Conservation (phyloP, 2,329 filamentous ascomycete species). For the Lachnellula willkommii region DNA sequence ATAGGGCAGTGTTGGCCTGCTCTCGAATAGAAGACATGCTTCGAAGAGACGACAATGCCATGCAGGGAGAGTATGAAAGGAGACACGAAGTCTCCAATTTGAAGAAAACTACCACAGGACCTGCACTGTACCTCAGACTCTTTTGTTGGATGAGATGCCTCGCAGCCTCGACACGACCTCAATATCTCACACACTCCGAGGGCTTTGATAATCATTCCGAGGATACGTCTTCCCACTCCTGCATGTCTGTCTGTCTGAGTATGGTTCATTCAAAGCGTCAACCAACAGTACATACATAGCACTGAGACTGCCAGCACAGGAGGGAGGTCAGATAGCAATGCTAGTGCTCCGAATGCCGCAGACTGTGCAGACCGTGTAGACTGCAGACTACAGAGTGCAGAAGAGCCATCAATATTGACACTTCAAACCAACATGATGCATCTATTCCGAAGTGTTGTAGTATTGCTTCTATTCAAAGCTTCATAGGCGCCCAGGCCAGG, state of each 20-base stretch:
- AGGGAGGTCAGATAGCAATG: background rate
- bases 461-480: conserved; percentile 15
- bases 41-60: background rate
- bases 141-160: background rate
- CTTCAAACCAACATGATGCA: background rate
- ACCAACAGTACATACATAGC: background rate
- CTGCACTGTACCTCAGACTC: background rate
- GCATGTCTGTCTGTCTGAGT: background rate
- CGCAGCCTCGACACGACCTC: background rate
- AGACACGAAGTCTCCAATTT: background rate
- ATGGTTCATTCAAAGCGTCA: background rate
- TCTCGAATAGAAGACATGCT: background rate
- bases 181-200: too few species aligned
- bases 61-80: background rate
- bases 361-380: background rate
- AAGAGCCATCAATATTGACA: background rate
- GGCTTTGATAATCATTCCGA: background rate
- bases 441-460: background rate
- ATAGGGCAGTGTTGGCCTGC: too few species aligned
- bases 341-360: background rate
- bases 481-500: conserved; percentile 14
- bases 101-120: background rate
- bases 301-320: background rate
- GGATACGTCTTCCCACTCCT: too few species aligned
- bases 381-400: background rate